These are phyloP conservation scores for Echinosophora koreensis DNA, from an alignment of 306 rosid species.

Conservation along the genomic window DNA sequence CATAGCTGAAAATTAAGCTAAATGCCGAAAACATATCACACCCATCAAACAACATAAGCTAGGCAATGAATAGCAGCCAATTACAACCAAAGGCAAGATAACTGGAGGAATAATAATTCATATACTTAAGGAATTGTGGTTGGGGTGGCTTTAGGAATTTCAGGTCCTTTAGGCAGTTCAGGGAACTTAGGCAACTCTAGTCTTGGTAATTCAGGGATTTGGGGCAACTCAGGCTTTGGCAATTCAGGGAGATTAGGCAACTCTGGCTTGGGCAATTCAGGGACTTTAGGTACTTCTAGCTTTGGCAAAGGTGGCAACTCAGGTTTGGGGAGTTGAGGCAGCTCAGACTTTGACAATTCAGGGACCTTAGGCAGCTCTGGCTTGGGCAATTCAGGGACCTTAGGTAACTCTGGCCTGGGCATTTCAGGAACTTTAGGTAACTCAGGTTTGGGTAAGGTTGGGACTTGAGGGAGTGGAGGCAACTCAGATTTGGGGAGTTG, in stretches of 20 bases:
- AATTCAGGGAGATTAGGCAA: neutral
- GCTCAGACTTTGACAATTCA: neutral
- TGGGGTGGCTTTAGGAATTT: neutral
- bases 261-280: neutral
- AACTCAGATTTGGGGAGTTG: neutral
- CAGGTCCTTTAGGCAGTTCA: neutral
- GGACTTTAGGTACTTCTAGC: slow-evolving; percentile 3
- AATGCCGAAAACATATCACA: too few relatives aligned
- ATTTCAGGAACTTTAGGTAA: slow-evolving; percentile 1
- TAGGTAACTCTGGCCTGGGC: slow-evolving; percentile 32
- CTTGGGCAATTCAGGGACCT: slow-evolving; percentile 35
- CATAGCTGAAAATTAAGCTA: neutral
- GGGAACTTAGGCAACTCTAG: neutral
- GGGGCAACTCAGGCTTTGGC: too few relatives aligned
- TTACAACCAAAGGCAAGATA: neutral
- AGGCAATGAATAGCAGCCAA: neutral
- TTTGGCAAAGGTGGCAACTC: neutral
- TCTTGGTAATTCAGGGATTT: too few relatives aligned
- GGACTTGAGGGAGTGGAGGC: too few relatives aligned
- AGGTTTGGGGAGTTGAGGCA: slow-evolving; percentile 29
- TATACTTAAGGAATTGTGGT: neutral
- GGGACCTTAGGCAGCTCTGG: neutral
- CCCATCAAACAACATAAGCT: neutral
- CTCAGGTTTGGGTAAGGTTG: slow-evolving; percentile 9
- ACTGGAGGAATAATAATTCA: neutral